phyloP scores from a whole-genome alignment of 306 rosid genomes.

The Oxytropis ochrocephala region DNA sequence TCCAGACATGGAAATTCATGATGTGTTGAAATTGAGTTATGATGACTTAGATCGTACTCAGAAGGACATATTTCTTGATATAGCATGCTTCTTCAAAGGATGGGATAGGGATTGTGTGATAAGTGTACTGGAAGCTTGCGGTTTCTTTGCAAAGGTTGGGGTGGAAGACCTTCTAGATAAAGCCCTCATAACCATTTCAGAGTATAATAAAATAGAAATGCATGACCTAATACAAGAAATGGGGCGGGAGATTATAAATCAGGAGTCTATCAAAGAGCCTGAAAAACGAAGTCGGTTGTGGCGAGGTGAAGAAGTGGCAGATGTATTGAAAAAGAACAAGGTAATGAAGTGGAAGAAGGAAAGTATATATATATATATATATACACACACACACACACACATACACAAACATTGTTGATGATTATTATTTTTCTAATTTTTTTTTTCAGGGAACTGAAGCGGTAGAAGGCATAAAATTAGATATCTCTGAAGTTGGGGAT shows the following conservation, averaged over 20 bases:
- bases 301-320: background rate
- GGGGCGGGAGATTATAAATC: slow-evolving; percentile 12
- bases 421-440: background rate
- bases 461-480: background rate
- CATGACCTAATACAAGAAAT: background rate
- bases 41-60: background rate
- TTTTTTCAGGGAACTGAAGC: background rate
- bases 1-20: background rate
- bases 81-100: slow-evolving; percentile 15
- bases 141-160: background rate
- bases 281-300: slow-evolving; percentile 25
- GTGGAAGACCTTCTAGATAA: slow-evolving; percentile 6
- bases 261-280: background rate
- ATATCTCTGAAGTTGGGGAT: background rate
- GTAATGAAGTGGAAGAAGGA: background rate
- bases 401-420: too few relatives aligned
- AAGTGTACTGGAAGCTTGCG: background rate
- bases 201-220: background rate
- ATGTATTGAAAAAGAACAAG: background rate
- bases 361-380: too few relatives aligned
- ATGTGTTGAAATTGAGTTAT: slow-evolving; percentile 11
- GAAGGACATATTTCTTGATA: background rate
- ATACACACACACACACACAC: too few relatives aligned
- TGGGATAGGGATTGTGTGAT: background rate
- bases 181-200: background rate